phyloP scores from a whole-genome alignment of 345 rosid species.

The Hibiscus tridactylites region DNA sequence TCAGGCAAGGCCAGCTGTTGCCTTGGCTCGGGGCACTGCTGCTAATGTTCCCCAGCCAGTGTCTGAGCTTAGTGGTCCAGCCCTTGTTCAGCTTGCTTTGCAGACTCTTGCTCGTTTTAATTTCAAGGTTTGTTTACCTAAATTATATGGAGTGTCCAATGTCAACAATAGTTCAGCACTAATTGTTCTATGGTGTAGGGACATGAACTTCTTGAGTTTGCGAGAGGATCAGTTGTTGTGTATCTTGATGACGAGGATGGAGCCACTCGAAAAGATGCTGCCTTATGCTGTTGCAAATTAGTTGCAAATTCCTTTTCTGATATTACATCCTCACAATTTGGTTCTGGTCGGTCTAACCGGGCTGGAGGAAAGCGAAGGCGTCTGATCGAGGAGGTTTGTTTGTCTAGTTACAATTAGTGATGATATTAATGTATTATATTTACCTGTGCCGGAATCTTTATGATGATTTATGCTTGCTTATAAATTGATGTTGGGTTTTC shows the following conservation, averaged over 20 bases:
- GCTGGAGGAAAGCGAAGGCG: conserved; percentile 72
- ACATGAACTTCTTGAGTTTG: conserved; percentile 87
- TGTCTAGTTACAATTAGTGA: neutral
- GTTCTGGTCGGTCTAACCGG: conserved; percentile 65
- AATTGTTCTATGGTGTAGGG: conserved; percentile 38
- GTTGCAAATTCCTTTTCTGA: conserved; percentile 77
- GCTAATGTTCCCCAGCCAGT: conserved; percentile 47
- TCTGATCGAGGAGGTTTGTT: conserved; percentile 81
- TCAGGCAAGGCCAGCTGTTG: conserved; percentile 54
- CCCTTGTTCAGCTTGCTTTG: conserved; percentile 89
- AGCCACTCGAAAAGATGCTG: conserved; percentile 80
- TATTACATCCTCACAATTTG: conserved; percentile 38
- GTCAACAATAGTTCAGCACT: conserved; percentile 11
- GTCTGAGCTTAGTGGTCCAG: conserved; percentile 59
- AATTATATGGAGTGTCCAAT: neutral
- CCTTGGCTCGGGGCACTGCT: conserved; percentile 48
- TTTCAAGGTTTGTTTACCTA: conserved; percentile 56
- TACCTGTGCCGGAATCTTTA: conserved; percentile 3
- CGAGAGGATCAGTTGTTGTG: conserved; percentile 73
- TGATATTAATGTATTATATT: neutral
- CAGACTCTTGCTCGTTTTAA: conserved; percentile 90
- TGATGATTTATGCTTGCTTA: conserved; percentile 15
- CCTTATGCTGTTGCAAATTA: conserved; percentile 85
- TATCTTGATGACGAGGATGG: conserved; percentile 96
- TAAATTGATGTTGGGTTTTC: conserved; percentile 22